Evolutionary conservation across 2,329 filamentous ascomycete species (phyloP).

Genomic region (Canariomyces notabilis): DNA sequence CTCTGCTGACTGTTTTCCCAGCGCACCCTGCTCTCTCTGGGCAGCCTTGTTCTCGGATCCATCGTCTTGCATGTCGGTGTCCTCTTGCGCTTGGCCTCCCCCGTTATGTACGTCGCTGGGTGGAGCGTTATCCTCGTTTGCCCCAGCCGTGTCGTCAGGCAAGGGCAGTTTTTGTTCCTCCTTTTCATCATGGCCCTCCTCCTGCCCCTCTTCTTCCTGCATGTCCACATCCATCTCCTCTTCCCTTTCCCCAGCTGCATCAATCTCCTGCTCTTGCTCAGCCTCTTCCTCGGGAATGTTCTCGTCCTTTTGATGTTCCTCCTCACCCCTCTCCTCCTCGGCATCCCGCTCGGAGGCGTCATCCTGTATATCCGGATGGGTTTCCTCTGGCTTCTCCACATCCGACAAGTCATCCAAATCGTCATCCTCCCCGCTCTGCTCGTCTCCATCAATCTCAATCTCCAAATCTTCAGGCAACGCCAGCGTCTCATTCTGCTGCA

Average conservation of each 20-base stretch:
- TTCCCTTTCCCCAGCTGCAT: conserved; percentile 29
- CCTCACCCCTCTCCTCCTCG: conserved; percentile 43
- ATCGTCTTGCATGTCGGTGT: conserved; percentile 42
- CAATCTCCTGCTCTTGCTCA: conserved; percentile 43
- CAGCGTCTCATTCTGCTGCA: conserved; percentile 74
- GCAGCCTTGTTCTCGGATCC: conserved; percentile 52
- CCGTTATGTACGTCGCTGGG: conserved; percentile 61
- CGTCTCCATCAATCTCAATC: conserved; percentile 61
- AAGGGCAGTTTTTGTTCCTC: conserved; percentile 41
- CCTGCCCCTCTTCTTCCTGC: conserved; percentile 34
- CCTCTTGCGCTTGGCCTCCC: conserved; percentile 59
- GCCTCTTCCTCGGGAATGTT: conserved; percentile 42
- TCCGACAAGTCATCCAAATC: conserved; percentile 56
- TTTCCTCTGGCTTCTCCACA: conserved; percentile 28
- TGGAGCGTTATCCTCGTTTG: conserved; percentile 57
- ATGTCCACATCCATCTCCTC: conserved; percentile 41
- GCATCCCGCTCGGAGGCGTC: conserved; percentile 34
- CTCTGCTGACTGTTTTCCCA: conserved; percentile 58
- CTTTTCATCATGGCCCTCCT: conserved; percentile 42
- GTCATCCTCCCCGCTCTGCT: conserved; percentile 49
- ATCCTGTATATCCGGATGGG: conserved; percentile 30
- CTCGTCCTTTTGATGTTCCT: conserved; percentile 45
- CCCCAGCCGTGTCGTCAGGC: conserved; percentile 44
- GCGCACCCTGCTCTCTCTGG: conserved; percentile 60
- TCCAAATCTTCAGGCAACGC: conserved; percentile 87